A percentile compares a stretch with the other conserved stretches of the same genome.
Conservation (phyloP, 176 grass and related monocot genomes). For the Tillandsia leiboldiana region DNA sequence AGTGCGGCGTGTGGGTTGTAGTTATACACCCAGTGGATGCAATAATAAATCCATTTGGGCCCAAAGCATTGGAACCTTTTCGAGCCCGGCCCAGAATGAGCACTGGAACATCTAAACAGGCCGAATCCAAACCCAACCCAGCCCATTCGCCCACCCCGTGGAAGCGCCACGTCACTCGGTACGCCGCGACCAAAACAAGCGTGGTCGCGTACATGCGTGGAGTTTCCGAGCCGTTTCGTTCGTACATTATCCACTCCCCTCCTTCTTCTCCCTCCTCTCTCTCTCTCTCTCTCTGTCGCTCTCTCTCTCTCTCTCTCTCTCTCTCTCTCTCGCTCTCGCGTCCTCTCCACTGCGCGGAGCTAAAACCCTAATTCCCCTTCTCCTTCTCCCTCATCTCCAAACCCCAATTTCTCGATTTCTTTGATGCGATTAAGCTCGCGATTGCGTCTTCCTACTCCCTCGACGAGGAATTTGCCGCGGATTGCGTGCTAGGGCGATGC, state of each 20-base stretch:
- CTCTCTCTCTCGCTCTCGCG: neutral
- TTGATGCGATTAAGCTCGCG: no score
- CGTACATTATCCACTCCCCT: neutral
- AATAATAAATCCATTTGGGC: no score
- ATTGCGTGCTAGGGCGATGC: neutral
- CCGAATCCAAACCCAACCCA: no score
- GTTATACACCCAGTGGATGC: no score
- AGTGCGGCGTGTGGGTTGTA: no score
- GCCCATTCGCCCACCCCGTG: no score
- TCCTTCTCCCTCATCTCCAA: neutral
- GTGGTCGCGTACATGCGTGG: neutral
- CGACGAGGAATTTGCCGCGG: neutral
- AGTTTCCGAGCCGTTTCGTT: neutral
- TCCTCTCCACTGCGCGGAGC: neutral
- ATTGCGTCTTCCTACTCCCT: no score
- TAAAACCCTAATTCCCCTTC: neutral
- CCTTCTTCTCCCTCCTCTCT: neutral
- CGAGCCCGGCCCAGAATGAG: no score
- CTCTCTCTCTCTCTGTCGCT: neutral
- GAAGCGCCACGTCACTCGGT: no score
- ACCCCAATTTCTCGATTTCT: neutral
- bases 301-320: neutral
- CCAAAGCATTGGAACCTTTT: no score
- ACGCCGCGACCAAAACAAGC: no score
- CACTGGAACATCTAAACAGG: no score